Conservation (phyloP, 345 rosid genomes). For the Lepidium sativum region DNA sequence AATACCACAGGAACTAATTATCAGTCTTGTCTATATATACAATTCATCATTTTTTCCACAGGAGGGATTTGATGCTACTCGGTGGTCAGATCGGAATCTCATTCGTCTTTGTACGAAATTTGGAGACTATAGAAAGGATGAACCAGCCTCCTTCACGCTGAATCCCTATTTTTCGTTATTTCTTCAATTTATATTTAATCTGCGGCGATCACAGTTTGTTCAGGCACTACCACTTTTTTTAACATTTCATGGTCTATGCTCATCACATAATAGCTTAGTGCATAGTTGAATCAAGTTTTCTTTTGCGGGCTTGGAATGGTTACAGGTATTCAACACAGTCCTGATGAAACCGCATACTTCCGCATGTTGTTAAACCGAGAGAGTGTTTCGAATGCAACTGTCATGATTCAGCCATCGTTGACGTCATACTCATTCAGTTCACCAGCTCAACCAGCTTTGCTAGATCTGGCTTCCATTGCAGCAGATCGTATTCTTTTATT, state of each 20-base stretch:
- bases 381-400: conserved; percentile 84
- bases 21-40: background rate
- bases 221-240: conserved; percentile 43
- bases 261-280: background rate
- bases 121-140: conserved; percentile 95
- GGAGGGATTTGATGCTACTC: conserved; percentile 98
- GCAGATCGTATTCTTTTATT: conserved; percentile 80
- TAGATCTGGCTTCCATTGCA: conserved; percentile 94
- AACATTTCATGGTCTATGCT: background rate
- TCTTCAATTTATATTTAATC: conserved; percentile 97
- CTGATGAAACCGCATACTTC: conserved; percentile 97
- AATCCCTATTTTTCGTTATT: conserved; percentile 84
- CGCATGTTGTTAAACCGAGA: conserved; percentile 87
- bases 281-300: background rate
- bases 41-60: conserved; percentile 18
- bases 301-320: conserved; percentile 5
- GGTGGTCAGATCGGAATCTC: conserved; percentile 94
- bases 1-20: too few species aligned
- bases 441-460: conserved; percentile 75
- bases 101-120: conserved; percentile 89
- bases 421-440: conserved; percentile 76
- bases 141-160: conserved; percentile 82
- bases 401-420: conserved; percentile 97
- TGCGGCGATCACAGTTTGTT: conserved; percentile 90
- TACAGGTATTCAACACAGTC: conserved; percentile 93